Evolutionary conservation across 352 stramenopile species (phyloP).

Genomic region (Phytophthora macrochlamydospora): DNA sequence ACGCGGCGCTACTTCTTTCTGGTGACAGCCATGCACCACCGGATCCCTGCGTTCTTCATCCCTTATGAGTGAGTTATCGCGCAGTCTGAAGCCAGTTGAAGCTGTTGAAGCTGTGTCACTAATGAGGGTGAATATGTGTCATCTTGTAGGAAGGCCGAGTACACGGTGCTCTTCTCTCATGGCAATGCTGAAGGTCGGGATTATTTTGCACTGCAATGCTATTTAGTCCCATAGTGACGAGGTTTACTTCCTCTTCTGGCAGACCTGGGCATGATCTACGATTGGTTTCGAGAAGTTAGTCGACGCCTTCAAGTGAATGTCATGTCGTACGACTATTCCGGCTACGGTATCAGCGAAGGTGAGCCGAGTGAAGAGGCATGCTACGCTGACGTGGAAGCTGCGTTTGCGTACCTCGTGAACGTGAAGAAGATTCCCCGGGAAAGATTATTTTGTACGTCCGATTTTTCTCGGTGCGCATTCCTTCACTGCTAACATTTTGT

Average conservation of each 20-base stretch:
- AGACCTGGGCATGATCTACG: constrained; percentile 98
- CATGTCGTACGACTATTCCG: constrained; percentile 96
- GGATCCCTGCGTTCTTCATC: constrained; percentile 96
- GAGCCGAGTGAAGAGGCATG: constrained; percentile 93
- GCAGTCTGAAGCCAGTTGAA: background rate
- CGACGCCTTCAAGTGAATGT: constrained; percentile 85
- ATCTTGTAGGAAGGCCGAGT: constrained; percentile 79
- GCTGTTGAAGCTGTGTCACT: background rate
- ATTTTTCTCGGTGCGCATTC: background rate
- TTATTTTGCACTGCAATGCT: background rate
- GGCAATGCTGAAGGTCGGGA: constrained; percentile 93
- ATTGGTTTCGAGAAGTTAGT: constrained; percentile 96
- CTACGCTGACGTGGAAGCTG: constrained; percentile 95
- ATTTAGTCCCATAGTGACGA: too few species aligned
- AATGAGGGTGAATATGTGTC: background rate
- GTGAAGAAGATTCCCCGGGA: constrained; percentile 91
- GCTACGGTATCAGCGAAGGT: constrained; percentile 96
- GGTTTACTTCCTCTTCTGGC: background rate
- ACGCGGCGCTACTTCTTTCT: constrained; percentile 94
- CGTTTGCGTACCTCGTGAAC: constrained; percentile 95
- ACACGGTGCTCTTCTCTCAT: constrained; percentile 97
- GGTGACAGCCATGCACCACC: constrained; percentile 83
- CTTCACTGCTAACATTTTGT: background rate
- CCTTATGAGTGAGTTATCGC: constrained; percentile 71
- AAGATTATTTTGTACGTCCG: constrained; percentile 95